Evolutionary conservation across 495 filamentous ascomycete genomes (phyloP), one percentile per base, ranked within the genome.

Genomic region (Neurospora discreta): DNA sequence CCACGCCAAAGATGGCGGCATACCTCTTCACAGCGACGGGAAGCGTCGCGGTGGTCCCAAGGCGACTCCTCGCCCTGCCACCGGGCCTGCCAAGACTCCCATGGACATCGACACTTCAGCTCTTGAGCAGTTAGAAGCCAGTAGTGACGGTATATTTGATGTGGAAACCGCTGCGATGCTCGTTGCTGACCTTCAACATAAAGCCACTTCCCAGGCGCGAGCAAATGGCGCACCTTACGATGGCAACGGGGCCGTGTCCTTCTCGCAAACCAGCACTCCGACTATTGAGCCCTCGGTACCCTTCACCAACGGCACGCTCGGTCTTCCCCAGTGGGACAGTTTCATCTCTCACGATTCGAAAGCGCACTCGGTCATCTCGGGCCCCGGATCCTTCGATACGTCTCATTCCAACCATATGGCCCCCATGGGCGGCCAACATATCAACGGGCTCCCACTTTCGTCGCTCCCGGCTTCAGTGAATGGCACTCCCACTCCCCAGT

Each of bases 101-200:
- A 90, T 95, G 78, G 90, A 90, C 72, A 88, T 97, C 78, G 95
- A 98, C 77, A 89, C 93, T 33, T 90, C 93, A 39, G 91, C 93
- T 40, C 84, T 98, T 77, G 95, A 98, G 84, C 94, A 98, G 81
- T 93, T 97, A 73, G 94, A 97, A 82, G 93, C 92, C 74, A 93
- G 90, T 84, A 93, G 89, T 83, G 95, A 99, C 81, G 93, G 92
- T 81, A 92, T 95, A 87, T 92, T 97, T 80, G 95, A 98, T 84
- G 89, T 98, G 81, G 95, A 99, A 88, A 95, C 94, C 78, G 95
- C 95, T 77, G 95, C 96, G 75, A 97, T 97, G 92, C 89, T 99
- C 85, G 95, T 99, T 87, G 95, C 96, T 79, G 93, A 98, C 83
- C 91, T 98, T 81, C 96, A 97, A 85, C 93, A 98, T 83, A 97